Evolutionary conservation across 2,329 filamentous ascomycete genomes (phyloP), one percentile per base, ranked within the genome.

Genomic region (Mycocentrospora acerina): DNA sequence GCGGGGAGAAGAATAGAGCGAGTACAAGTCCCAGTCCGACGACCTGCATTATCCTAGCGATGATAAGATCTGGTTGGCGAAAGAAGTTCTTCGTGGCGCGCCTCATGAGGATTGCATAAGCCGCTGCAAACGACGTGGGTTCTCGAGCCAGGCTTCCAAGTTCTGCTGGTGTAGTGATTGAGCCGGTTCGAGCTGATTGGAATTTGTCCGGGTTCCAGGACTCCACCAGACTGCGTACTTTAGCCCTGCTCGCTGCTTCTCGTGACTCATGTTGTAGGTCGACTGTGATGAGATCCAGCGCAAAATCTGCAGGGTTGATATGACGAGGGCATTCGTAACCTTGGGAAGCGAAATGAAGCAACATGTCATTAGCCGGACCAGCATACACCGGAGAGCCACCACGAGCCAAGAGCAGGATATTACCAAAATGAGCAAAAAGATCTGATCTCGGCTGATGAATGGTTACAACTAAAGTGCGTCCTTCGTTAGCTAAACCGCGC

Each of bases 391-490:
- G 77, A 16, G 76, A 75, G 0, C 86, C 86, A 0, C 85, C 86
- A 12, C 84, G 74, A 1, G 86, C 83, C 2, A 90, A 73, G 1
- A 90, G 76, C 1, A 90, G 67, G 0, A 90, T 74, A 39, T 83
- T 86, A 1, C 84, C 84, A 56, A 90, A 90, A 44, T 82, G 78
- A 14, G 72, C 71, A 55, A 89, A 90, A 0, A 89, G 66, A 46
- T 89, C 83, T 0, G 84, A 88, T 3, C 86, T 79, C 1, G 85
- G 82, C 60, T 90, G 86, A 41, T 90, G 86, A 24, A 90, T 88
- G 0, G 85, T 89, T n/a, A 88, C 71, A 29, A 90, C 80, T 2
- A 90, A 64, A 0, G 86, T 90, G 5, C 85, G 78, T 1, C 86
- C 86, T 66, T 90, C 86, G 15, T 80, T 78, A 0, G 86, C 85